A percentile compares a stretch with the other conserved stretches of the same genome.
Conservation (phyloP, 768 basidiomycete genomes). For the Trametes cingulata region DNA sequence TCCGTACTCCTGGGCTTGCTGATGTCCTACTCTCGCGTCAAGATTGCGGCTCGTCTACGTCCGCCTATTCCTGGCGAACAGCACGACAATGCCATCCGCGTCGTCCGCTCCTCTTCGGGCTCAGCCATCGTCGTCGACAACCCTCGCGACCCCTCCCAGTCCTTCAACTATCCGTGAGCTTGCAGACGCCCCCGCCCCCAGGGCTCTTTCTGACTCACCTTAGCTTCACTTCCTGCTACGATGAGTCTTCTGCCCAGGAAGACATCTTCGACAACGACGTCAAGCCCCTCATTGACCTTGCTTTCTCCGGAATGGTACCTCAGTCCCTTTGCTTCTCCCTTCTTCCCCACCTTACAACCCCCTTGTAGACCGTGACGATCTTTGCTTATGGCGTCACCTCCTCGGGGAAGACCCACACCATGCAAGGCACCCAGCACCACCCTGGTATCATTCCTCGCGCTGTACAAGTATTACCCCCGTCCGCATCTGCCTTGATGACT, state of each 20-base stretch:
- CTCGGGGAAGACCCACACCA: slow-evolving; percentile 90
- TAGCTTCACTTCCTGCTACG: slow-evolving; percentile 79
- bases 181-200: background rate
- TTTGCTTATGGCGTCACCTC: slow-evolving; percentile 93
- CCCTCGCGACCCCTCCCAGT: slow-evolving; percentile 63
- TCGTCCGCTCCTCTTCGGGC: slow-evolving; percentile 43
- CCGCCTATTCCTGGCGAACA: slow-evolving; percentile 63
- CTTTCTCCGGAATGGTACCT: slow-evolving; percentile 78
- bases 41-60: slow-evolving; percentile 71
- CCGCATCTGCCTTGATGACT: background rate
- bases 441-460: slow-evolving; percentile 88
- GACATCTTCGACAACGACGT: slow-evolving; percentile 80
- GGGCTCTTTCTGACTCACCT: background rate
- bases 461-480: slow-evolving; percentile 54
- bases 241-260: slow-evolving; percentile 65
- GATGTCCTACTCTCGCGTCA: slow-evolving; percentile 47
- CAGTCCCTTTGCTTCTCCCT: slow-evolving; percentile 31
- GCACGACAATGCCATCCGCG: slow-evolving; percentile 59
- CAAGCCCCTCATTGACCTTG: slow-evolving; percentile 73
- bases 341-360: background rate
- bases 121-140: slow-evolving; percentile 66
- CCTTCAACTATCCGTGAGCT: slow-evolving; percentile 78
- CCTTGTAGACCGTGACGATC: slow-evolving; percentile 71
- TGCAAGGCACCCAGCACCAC: slow-evolving; percentile 74
- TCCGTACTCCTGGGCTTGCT: background rate